Percentiles rank a stretch among this genome's conserved stretches.
phyloP scores from a whole-genome alignment of 495 filamentous ascomycete genomes.

The Aspergillus bertholletiae region DNA sequence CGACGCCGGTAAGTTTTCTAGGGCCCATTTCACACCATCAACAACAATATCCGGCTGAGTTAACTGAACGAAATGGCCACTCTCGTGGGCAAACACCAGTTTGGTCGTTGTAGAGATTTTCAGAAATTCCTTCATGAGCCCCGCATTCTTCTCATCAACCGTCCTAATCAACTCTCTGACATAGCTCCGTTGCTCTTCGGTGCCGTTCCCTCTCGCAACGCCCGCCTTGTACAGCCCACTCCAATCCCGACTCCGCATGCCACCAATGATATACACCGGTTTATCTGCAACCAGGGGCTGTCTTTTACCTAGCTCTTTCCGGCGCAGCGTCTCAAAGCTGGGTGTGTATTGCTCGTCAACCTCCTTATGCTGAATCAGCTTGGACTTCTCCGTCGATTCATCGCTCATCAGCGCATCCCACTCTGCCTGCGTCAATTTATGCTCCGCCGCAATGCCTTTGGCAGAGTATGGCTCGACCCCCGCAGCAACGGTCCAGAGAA shows the following conservation, averaged over 20 bases:
- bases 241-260: constrained; percentile 26
- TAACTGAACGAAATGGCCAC: constrained; percentile 33
- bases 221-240: constrained; percentile 26
- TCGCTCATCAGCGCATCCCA: constrained; percentile 8
- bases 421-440: constrained; percentile 13
- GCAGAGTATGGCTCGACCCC: constrained; percentile 8
- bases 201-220: constrained; percentile 30
- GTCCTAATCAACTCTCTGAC: constrained; percentile 28
- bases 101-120: constrained; percentile 28
- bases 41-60: constrained; percentile 9
- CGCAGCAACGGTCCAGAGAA: constrained; percentile 9
- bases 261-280: constrained; percentile 20
- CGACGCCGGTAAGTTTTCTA: constrained; percentile 16
- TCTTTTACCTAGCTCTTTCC: constrained; percentile 12
- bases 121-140: constrained; percentile 26
- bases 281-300: constrained; percentile 10
- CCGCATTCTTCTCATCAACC: constrained; percentile 27
- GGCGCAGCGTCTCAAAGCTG: constrained; percentile 12
- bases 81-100: constrained; percentile 25
- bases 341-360: constrained; percentile 1
- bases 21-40: constrained; percentile 25
- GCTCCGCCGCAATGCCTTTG: constrained; percentile 5
- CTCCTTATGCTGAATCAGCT: constrained; percentile 5
- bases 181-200: constrained; percentile 27
- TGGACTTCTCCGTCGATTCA: constrained; percentile 8